Conservation (phyloP, 2,329 filamentous ascomycete species). For the Botrytis byssoidea region DNA sequence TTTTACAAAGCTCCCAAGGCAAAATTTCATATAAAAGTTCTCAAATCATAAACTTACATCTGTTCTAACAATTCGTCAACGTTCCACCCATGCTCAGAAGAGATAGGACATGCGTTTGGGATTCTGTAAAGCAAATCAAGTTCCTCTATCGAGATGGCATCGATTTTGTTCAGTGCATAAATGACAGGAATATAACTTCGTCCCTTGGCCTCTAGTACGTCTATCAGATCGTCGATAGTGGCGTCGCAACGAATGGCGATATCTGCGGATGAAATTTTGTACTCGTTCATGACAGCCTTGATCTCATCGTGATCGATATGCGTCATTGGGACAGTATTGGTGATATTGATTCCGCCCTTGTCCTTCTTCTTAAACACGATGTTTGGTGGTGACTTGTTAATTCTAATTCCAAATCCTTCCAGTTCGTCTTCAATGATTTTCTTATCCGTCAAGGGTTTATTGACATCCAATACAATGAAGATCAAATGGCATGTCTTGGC, state of each 20-base stretch:
- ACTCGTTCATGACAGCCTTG: conserved; percentile 96
- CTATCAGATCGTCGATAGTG: conserved; percentile 95
- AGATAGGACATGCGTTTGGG: conserved; percentile 94
- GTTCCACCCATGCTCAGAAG: conserved; percentile 97
- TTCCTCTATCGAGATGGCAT: conserved; percentile 96
- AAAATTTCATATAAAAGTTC: conserved; percentile 2
- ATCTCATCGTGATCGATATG: conserved; percentile 97
- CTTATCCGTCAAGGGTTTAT: conserved; percentile 97
- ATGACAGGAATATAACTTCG: conserved; percentile 98
- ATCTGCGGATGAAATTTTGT: conserved; percentile 93
- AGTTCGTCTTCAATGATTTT: conserved; percentile 90
- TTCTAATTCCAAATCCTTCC: conserved; percentile 94
- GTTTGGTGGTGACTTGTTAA: conserved; percentile 96
- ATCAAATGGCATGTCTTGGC: conserved; percentile 98
- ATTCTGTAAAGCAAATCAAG: conserved; percentile 95
- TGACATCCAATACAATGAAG: conserved; percentile 97
- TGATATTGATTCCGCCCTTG: conserved; percentile 94
- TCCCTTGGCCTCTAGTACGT: conserved; percentile 90
- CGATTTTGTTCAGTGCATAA: conserved; percentile 98
- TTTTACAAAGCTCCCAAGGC: neutral
- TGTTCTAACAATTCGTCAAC: conserved; percentile 93
- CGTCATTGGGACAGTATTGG: conserved; percentile 85
- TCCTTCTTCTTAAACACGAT: conserved; percentile 99
- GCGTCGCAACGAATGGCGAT: conserved; percentile 98
- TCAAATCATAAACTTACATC: conserved; percentile 58